Base-by-base conservation (phyloP, 2,329 filamentous ascomycete genomes). In the Sporothrix mexicana region DNA sequence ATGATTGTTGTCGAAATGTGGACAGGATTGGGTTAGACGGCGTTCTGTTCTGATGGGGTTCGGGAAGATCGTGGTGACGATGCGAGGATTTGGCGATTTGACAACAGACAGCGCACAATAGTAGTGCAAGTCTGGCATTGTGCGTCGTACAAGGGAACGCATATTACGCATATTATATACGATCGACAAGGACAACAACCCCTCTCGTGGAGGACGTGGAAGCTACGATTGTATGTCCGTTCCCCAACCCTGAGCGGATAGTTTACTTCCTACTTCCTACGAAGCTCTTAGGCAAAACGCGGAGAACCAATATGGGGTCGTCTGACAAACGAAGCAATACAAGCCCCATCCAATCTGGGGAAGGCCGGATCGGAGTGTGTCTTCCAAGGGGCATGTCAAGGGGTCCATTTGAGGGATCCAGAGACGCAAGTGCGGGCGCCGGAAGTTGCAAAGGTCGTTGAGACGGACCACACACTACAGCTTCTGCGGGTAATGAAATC, bases 401-500 rank as follows among this genome's bases (percentile, higher is more conserved):
- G 17, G 30, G 55, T 20, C 30, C 30, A 36, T 36, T 2, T 8
- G 47, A 51, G 47, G 15, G 15, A 7, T 36, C 59, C n/a, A 64
- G 43, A 13, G n/a, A 23, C n/a, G 17, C n/a, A 20, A 30, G 30
- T n/a, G 51, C 51, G 51, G 25, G 57, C 12, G 17, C 57, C 30
- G 15, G 57, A 62, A 43, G 41, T 36, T 6, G 20, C 2, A 30
- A 62, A 41, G 15, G 6, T 30, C 15, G 30, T 43, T 41, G 25
- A 17, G 15, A 13, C 5, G 55, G 15, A 57, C 30, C 30, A 36
- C 7, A 36, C 30, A 36, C 30, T 36, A 36, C 30, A 36, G 30
- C 30, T 36, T 36, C 30, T 36, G 62, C 62, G 23, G 62, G 62
- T 49, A 30, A 67, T n/a, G 62, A 49, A 45, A 67, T 49, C 61